Base-by-base conservation (phyloP, 2,329 filamentous ascomycete genomes). In the Fusarium coicis region DNA sequence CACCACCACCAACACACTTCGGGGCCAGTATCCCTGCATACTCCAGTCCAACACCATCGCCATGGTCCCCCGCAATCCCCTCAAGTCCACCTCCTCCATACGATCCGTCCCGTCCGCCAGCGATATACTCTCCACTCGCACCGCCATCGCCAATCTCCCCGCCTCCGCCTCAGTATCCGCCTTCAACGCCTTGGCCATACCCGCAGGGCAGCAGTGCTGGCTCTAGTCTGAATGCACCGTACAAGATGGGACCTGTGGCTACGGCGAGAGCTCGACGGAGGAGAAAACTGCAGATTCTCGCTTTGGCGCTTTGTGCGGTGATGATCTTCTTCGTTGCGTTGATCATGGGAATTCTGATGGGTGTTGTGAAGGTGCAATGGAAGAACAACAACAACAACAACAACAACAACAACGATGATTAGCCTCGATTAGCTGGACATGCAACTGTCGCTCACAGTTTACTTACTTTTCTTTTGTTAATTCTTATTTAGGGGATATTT, bases 1-100 rank as follows among this genome's bases (percentile, higher is more conserved):
- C 64, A 39, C 63, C 66, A 44, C 73, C 70, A 4, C 36, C 42
- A 15, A 52, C 56, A 32, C 66, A 63, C 30, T 67, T 67, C 19
- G 58, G 58, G 15, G 57, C 54, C 36, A 57, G 63, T 11, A 50
- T 68, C n/a, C 69, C 73, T 19, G 58, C 57, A 23, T 70, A 73
- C 28, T 59, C 67, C 28, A 64, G 57, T 14, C 70, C 68, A 57
- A 26, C 58, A 16, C 32, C 44, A 42, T 72, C 72, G 12, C 64
- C 75, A 19, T 77, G 75, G 73, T 56, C 68, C 7, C 52, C 63
- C n/a, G 62, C 62, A 6, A 66, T 74, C 15, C 76, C 78, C 4
- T 66, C 60, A 47, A 74, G 73, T 43, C 78, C 78, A 3, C 78
- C 78, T 11, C 78, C 78, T 16, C 78, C 78, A 21, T 79, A 79